Base-by-base conservation (phyloP, 192 early-diverging fungal species). In the Ambispora gerdemannii region DNA sequence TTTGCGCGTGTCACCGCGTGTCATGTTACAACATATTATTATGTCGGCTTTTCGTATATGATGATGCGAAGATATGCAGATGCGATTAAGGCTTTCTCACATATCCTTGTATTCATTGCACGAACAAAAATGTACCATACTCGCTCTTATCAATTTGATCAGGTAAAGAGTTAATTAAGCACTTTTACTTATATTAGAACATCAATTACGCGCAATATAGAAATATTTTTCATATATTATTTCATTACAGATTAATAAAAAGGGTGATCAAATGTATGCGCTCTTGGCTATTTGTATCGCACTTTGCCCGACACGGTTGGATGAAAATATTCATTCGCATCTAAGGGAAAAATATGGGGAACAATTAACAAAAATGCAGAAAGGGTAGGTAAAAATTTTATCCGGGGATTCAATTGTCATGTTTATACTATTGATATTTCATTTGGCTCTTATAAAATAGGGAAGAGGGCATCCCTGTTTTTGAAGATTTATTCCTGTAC, bases 61-160 rank as follows among this genome's bases (percentile, higher is more conserved):
- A 98, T 98, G 96, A 93, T 96, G 93, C 83, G 94, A 52, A 84
- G 96, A 71, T 98, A 96, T 74, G 87, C 93, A 43, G 96, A 98
- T 74, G 96, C 96, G 58, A 93, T 95, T 81, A 91, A 89, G 74
- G 87, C 91, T 7, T 94, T 96, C 81, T 88, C 89, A 22, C 92
- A 93, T 75, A 91, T 98, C 73, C 84, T 96, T 63, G 85, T 89
- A 20, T 96, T 94, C 77, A 90, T 98, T 53, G 84, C 90, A 64
- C 85, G 94, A 63, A 96, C 93, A 30, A 93, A 91, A 85, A 93
- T 95, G 79, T 98, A 95, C 84, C 93, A 98, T 78, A 88, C 91
- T 67, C 83, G 91, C 43, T 91, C 92, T 51, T 92, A 92, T 77
- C 93, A 95, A 79, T 93, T 90, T 73, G 93, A 96, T 77, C 84